Percentiles rank a stretch among this genome's conserved stretches.
Evolutionary conservation across 768 basidiomycete genomes (phyloP).

Genomic region (Rubroboletus satanas): DNA sequence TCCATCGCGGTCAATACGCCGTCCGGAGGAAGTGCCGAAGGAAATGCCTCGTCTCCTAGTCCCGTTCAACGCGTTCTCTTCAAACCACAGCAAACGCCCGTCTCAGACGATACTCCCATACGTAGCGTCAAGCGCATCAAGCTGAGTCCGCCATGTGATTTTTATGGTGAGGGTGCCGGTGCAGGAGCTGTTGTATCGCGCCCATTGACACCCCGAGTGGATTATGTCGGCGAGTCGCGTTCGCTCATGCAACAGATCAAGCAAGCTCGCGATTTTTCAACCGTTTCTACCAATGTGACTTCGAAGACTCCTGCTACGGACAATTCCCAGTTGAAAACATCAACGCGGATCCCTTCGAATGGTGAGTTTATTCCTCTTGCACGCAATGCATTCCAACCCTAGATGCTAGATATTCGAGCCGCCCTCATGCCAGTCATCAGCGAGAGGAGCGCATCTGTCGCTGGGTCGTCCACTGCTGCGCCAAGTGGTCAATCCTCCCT

Average conservation of each 20-base stretch:
- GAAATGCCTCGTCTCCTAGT: slow-evolving; percentile 43
- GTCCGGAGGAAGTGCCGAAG: slow-evolving; percentile 49
- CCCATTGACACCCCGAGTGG: slow-evolving; percentile 47
- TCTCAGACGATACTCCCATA: slow-evolving; percentile 46
- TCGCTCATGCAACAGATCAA: slow-evolving; percentile 80
- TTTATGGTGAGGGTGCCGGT: slow-evolving; percentile 47
- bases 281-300: slow-evolving; percentile 60
- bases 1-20: slow-evolving; percentile 83
- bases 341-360: neutral
- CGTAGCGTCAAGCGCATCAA: slow-evolving; percentile 80
- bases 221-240: slow-evolving; percentile 75
- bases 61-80: slow-evolving; percentile 42
- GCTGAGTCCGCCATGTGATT: slow-evolving; percentile 65
- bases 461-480: slow-evolving; percentile 29
- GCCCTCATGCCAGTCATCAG: slow-evolving; percentile 9
- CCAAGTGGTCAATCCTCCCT: slow-evolving; percentile 53
- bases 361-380: slow-evolving; percentile 13
- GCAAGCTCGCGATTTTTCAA: slow-evolving; percentile 72
- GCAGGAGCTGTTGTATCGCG: slow-evolving; percentile 48
- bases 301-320: slow-evolving; percentile 24
- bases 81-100: slow-evolving; percentile 44
- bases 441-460: slow-evolving; percentile 22
- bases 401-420: slow-evolving; percentile 9
- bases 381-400: neutral
- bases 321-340: slow-evolving; percentile 5